Evolutionary conservation across 2,329 filamentous ascomycete species (phyloP).

Genomic region (Sarocladium kiliense): DNA sequence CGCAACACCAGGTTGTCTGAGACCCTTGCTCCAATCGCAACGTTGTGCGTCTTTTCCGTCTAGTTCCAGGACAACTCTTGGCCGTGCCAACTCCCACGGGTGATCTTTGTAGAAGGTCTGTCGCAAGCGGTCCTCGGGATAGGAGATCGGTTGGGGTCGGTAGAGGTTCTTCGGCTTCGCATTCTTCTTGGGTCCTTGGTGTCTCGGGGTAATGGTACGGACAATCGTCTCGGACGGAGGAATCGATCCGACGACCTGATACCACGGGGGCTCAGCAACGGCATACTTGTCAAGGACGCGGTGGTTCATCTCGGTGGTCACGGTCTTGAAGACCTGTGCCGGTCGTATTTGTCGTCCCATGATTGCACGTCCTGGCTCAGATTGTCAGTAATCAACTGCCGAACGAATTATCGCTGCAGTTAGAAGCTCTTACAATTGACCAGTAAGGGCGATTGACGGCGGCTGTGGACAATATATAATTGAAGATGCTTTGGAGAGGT

Average conservation of each 20-base stretch:
- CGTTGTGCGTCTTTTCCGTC: slow-evolving; percentile 75
- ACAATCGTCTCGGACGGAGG: slow-evolving; percentile 56
- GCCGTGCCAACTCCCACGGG: slow-evolving; percentile 92
- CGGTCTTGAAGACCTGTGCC: slow-evolving; percentile 41
- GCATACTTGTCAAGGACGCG: slow-evolving; percentile 28
- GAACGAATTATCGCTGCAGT: too few relatives aligned
- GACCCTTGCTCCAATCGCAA: slow-evolving; percentile 71
- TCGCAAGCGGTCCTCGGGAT: slow-evolving; percentile 79
- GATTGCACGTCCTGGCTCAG: slow-evolving; percentile 11
- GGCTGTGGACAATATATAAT: background rate
- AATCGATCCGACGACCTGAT: slow-evolving; percentile 43
- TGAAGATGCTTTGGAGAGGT: background rate
- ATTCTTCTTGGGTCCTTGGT: slow-evolving; percentile 36
- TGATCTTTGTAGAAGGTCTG: slow-evolving; percentile 86
- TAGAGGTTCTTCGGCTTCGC: slow-evolving; percentile 67
- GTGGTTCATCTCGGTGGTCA: slow-evolving; percentile 38
- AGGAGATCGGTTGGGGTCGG: slow-evolving; percentile 70
- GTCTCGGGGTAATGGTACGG: slow-evolving; percentile 45
- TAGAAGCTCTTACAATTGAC: slow-evolving; percentile 1
- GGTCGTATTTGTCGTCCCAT: slow-evolving; percentile 43
- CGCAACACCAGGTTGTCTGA: slow-evolving; percentile 69
- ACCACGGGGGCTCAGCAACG: slow-evolving; percentile 41
- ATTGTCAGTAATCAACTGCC: background rate
- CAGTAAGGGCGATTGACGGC: background rate
- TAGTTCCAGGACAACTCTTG: slow-evolving; percentile 76